These are phyloP conservation scores for Pseudozyma sp. DNA, from an alignment of 1,284 basidiomycete genomes.

Conservation along the genomic window DNA sequence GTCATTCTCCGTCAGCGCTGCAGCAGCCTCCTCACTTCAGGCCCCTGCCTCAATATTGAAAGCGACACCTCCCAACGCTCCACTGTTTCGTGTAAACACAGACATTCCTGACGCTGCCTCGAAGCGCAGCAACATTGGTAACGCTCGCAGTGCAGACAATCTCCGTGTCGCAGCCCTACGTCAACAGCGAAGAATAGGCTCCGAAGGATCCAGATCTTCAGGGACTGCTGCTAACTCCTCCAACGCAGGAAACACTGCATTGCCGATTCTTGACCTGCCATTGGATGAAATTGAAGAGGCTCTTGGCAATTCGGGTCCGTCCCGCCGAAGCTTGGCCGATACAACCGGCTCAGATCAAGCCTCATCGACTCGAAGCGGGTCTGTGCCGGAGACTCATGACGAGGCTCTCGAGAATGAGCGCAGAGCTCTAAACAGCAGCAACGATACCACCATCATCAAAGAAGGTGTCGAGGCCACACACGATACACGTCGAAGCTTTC, in stretches of 20 bases:
- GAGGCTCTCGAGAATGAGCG: constrained; percentile 1
- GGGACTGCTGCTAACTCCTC: constrained; percentile 6
- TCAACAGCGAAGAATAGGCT: constrained; percentile 32
- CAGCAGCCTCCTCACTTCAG: constrained; percentile 1
- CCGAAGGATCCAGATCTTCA: constrained; percentile 20
- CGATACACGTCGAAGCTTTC: neutral
- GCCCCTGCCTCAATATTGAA: constrained; percentile 28
- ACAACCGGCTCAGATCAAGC: too few relatives aligned
- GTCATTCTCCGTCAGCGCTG: constrained; percentile 16
- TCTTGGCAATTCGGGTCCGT: neutral
- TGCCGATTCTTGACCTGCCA: constrained; percentile 40
- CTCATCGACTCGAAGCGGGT: neutral
- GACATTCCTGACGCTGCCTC: neutral
- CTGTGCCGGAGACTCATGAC: neutral
- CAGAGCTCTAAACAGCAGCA: constrained; percentile 24
- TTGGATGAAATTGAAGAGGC: constrained; percentile 38
- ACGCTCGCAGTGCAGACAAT: constrained; percentile 39
- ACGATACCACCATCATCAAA: constrained; percentile 35
- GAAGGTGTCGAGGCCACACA: constrained; percentile 8
- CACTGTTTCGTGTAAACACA: neutral
- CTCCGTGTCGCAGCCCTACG: constrained; percentile 29
- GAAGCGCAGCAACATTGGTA: constrained; percentile 4
- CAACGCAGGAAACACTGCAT: neutral
- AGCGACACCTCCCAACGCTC: neutral
- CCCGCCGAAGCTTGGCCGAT: neutral